Evolutionary conservation across 2,329 filamentous ascomycete genomes (phyloP).

Genomic region (Mycosphaerella sp.): DNA sequence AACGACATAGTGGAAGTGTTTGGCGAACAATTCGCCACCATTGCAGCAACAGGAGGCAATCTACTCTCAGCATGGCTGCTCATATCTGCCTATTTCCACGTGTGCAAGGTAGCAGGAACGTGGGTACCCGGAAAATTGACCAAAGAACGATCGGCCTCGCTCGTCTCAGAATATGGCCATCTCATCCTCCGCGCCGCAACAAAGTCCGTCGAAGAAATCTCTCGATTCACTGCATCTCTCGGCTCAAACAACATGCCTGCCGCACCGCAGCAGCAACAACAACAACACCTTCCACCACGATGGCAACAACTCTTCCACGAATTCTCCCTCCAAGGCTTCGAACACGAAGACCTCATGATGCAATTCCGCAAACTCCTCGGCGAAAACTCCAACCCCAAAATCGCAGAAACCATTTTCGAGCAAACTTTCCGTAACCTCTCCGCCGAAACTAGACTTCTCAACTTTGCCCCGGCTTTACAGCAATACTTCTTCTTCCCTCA

Average conservation of each 20-base stretch:
- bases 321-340: slow-evolving; percentile 6
- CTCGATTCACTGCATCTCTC: neutral
- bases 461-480: neutral
- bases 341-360: slow-evolving; percentile 1
- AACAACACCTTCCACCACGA: neutral
- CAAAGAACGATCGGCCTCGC: neutral
- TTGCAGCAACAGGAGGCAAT: neutral
- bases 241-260: neutral
- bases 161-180: neutral
- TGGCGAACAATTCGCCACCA: neutral
- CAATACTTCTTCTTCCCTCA: neutral
- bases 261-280: neutral
- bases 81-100: neutral
- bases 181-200: neutral
- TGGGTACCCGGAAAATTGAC: neutral
- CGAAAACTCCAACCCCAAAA: neutral
- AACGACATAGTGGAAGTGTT: neutral
- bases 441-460: neutral
- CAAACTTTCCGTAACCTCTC: neutral
- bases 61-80: slow-evolving; percentile 2
- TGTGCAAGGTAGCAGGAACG: neutral
- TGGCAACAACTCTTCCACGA: neutral
- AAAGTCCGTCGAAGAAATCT: neutral
- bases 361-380: neutral
- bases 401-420: neutral